phyloP scores from a whole-genome alignment of 257 asterid species.

The Galeopsis tetrahit region DNA sequence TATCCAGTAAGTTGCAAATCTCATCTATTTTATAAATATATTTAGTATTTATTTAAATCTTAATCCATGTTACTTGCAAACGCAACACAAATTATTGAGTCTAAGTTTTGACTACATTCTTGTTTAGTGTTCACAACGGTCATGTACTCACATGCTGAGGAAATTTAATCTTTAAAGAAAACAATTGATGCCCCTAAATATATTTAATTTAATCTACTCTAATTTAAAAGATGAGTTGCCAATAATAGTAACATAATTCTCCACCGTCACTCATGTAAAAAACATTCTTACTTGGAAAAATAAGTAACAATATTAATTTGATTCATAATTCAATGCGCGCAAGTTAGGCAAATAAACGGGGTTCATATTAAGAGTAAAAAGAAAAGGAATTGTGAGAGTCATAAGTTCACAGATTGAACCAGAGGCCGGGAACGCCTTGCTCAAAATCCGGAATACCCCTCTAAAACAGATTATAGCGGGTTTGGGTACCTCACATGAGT shows the following conservation, averaged over 20 bases:
- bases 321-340: neutral
- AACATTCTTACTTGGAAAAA: neutral
- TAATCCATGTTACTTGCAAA: constrained; percentile 42
- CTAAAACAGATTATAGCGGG: too few relatives aligned
- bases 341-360: too few relatives aligned
- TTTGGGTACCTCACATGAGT: too few relatives aligned
- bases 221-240: neutral
- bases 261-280: constrained; percentile 22
- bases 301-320: neutral
- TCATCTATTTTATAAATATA: neutral
- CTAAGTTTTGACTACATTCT: constrained; percentile 14
- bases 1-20: neutral
- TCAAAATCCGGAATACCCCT: too few relatives aligned
- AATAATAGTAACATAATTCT: neutral
- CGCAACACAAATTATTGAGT: constrained; percentile 29
- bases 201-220: neutral
- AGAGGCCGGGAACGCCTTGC: too few relatives aligned
- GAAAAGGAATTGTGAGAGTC: too few relatives aligned
- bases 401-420: too few relatives aligned
- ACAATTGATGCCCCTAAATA: constrained; percentile 7
- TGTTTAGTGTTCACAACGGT: neutral
- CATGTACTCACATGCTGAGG: constrained; percentile 40
- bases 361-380: too few relatives aligned
- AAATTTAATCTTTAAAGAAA: neutral
- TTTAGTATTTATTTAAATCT: neutral